Base-by-base conservation (phyloP, 805 yeast species). In the Saturnispora serradocipensis region DNA sequence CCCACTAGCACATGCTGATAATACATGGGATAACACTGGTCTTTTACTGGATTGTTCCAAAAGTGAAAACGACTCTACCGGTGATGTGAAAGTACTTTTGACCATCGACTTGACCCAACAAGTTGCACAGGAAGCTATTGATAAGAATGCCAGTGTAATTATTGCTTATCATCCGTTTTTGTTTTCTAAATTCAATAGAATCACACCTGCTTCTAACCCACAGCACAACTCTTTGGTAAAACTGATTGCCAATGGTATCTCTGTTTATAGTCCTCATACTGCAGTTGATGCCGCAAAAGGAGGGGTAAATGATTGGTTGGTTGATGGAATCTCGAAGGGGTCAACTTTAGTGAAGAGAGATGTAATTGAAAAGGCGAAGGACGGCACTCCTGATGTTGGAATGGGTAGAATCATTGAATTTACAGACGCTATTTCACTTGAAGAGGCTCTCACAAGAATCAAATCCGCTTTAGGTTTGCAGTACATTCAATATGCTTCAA, bases 241-340 rank as follows among this genome's bases (percentile, higher is more conserved):
- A 50, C 73, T 93, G 59, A 82, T 88, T 49, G 82, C 81, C 57
- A 75, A 81, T 53, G 86, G 87, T n/a, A 78, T 93, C 52, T 79
- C 89, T 46, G 99, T 93, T 1, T 93, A 93, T 65, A 84, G 84
- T 51, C 99, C 99, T 25, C 99, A 93, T 63, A 91, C 99, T 1
- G 89, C 98, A 0, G 86, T 93, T 3, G 99, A 93, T 67, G 91
- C 97, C 24, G 93, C 93, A 9, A 67, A 68, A 11, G 86, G 84
- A n/a, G 99, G 99, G 22, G 97, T 93, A 55, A 93, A 93, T 59
- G 98, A 89, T 64, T 93, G 96, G 85, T 72, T 93, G 42, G 85
- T 79, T 1, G 80, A 77, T 38, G 86, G 87, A 5, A 61, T 77
- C 3, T 61, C 66, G 0, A 62, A 65, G 2, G 50, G 47, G 3